Base-by-base conservation (phyloP, 441 rosid species). In the Populus hybrid region DNA sequence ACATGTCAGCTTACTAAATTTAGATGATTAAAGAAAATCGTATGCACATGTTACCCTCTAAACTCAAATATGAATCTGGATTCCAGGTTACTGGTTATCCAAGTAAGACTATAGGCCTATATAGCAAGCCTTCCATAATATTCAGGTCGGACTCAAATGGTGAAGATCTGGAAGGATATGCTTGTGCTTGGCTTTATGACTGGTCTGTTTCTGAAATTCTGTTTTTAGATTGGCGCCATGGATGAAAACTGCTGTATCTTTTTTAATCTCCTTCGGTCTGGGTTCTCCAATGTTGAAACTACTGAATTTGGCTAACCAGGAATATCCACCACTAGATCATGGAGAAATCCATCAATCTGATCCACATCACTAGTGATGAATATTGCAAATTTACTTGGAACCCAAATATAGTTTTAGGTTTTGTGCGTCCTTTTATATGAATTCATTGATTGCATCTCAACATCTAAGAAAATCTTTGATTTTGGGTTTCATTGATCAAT, bases 151-250 rank as follows among this genome's bases (percentile, higher is more conserved):
- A 91, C 80, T 92, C 97, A 50, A 92, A 90, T 83, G 90, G 88
- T 11, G 97, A 91, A 83, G 97, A 92, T 76, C 92, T 89, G 10
- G 90, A 90, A 78, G 94, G 92, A 10, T 86, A 82, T 84, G 97
- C 95, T 5, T 93, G 95, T 18, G 97, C 97, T 50, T 94, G 97
- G 71, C 94, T 92, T 68, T 92, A 91, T 68, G 94, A 90, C 86
- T 88, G 97, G 94, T 89, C 23, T 9, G 85, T 69, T 81, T 67
- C 61, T 53, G n/a, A 53, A 53, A 53, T 53, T 53, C 21, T 53
- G 21, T 18, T 53, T 5, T 53, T 16, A 53, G 61, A 53, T 53
- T 53, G 61, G 61, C n/a, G 61, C 61, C 1, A 53, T 53, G 0
- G 21, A 53, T 53, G 5, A 16, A 53, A 53, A 53, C n/a, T 53